These are phyloP conservation scores for Thermothielavioides terrestris DNA, from an alignment of 495 filamentous ascomycete species.

Conservation along the genomic window DNA sequence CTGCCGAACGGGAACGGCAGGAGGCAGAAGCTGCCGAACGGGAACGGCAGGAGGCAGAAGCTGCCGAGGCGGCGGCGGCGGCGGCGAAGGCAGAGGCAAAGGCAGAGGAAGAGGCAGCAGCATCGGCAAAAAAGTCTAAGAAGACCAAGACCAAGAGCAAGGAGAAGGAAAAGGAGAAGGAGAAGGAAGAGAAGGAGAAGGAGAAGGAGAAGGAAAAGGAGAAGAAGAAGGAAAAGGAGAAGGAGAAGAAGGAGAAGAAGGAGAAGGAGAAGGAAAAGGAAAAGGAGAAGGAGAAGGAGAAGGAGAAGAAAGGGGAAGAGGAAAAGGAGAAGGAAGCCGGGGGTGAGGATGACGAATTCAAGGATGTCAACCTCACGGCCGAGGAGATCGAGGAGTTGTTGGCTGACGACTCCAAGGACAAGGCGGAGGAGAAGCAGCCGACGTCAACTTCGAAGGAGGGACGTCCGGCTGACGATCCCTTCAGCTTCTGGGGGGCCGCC, in stretches of 20 bases:
- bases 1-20: slow-evolving; percentile 2
- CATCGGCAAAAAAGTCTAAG: slow-evolving; percentile 33
- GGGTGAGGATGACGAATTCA: slow-evolving; percentile 24
- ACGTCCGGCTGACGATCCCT: slow-evolving; percentile 24
- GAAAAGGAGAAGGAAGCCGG: slow-evolving; percentile 10
- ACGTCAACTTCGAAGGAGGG: background rate
- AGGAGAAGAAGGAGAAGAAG: slow-evolving; percentile 9
- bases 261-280: slow-evolving; percentile 9
- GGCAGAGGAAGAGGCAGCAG: slow-evolving; percentile 25
- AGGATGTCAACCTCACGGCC: slow-evolving; percentile 32
- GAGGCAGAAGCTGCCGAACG: background rate
- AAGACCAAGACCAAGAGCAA: slow-evolving; percentile 26
- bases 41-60: slow-evolving; percentile 2
- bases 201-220: slow-evolving; percentile 22
- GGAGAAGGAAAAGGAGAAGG: slow-evolving; percentile 12
- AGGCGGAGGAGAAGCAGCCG: slow-evolving; percentile 17
- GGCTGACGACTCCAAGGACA: slow-evolving; percentile 14
- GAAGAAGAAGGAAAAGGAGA: slow-evolving; percentile 17
- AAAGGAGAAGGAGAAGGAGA: slow-evolving; percentile 13
- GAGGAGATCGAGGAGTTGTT: slow-evolving; percentile 32
- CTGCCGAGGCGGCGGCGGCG: slow-evolving; percentile 4
- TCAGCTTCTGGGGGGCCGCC: slow-evolving; percentile 42
- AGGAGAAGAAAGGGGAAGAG: slow-evolving; percentile 14
- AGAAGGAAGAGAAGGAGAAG: slow-evolving; percentile 31
- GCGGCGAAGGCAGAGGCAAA: background rate